Evolutionary conservation across 768 basidiomycete species (phyloP).

Genomic region (Pholiota microspora): DNA sequence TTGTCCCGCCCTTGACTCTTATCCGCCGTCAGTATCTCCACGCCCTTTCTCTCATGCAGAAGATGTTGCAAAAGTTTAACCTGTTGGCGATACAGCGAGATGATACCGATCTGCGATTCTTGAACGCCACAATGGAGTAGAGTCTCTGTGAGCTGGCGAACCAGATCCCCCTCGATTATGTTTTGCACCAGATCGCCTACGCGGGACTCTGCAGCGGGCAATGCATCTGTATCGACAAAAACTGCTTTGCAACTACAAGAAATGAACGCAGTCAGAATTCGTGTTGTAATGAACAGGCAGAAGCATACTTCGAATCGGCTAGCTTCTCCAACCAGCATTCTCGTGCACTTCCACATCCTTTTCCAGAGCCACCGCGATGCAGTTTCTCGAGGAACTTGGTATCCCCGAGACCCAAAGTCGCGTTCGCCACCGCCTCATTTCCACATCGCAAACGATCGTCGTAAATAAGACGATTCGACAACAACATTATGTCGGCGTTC

Average conservation of each 20-base stretch:
- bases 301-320: slow-evolving; percentile 57
- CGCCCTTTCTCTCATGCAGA: slow-evolving; percentile 48
- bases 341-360: slow-evolving; percentile 9
- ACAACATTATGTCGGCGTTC: slow-evolving; percentile 93
- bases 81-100: slow-evolving; percentile 94
- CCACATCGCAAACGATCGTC: slow-evolving; percentile 77
- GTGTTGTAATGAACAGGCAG: neutral
- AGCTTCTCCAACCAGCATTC: slow-evolving; percentile 74
- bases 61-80: slow-evolving; percentile 82
- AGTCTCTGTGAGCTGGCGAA: slow-evolving; percentile 65
- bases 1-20: slow-evolving; percentile 95
- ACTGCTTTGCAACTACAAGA: slow-evolving; percentile 74
- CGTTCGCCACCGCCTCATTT: slow-evolving; percentile 62
- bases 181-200: slow-evolving; percentile 93
- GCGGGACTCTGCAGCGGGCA: slow-evolving; percentile 78
- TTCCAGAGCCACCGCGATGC: slow-evolving; percentile 34
- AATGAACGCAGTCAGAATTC: neutral
- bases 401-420: slow-evolving; percentile 53
- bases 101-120: slow-evolving; percentile 76
- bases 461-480: slow-evolving; percentile 89
- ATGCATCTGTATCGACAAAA: slow-evolving; percentile 88
- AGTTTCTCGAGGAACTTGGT: slow-evolving; percentile 39
- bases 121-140: slow-evolving; percentile 63
- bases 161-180: slow-evolving; percentile 68
- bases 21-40: slow-evolving; percentile 92